Evolutionary conservation across 2,329 filamentous ascomycete species (phyloP).

Genomic region (Plenodomus biglobosus): DNA sequence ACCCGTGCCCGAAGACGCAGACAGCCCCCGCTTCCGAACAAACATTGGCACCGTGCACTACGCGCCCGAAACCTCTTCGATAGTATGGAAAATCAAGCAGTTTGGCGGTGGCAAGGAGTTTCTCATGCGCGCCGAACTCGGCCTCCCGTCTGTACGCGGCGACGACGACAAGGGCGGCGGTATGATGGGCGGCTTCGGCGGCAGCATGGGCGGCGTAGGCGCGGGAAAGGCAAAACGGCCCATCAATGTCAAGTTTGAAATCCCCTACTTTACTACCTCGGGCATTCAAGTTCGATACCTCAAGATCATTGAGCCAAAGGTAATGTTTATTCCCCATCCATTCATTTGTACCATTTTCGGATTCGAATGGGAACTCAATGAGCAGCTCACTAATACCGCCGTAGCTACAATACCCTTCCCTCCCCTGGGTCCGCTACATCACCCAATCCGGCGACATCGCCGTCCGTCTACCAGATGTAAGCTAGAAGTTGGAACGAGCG

Average conservation of each 20-base stretch:
- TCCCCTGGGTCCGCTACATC: conserved; percentile 98
- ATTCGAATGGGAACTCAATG: neutral
- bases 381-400: conserved; percentile 6
- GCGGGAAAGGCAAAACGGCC: conserved; percentile 86
- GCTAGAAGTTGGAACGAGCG: conserved; percentile 51
- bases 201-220: conserved; percentile 89
- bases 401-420: conserved; percentile 93
- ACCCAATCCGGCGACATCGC: conserved; percentile 97
- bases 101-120: conserved; percentile 99
- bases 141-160: conserved; percentile 87
- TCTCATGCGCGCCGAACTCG: conserved; percentile 94
- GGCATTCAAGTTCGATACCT: conserved; percentile 97
- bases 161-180: conserved; percentile 94
- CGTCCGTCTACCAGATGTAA: conserved; percentile 87
- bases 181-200: conserved; percentile 96
- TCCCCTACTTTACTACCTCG: conserved; percentile 99
- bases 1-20: conserved; percentile 94
- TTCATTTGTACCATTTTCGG: too few relatives aligned
- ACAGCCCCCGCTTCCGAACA: conserved; percentile 92
- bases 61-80: conserved; percentile 93
- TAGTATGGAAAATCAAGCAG: conserved; percentile 99
- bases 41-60: conserved; percentile 98
- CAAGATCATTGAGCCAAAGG: conserved; percentile 99
- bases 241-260: conserved; percentile 99
- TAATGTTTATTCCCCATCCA: too few relatives aligned